Percentiles rank a stretch among this genome's conserved stretches.
Evolutionary conservation across 75 land plant species (phyloP).

Genomic region (Pinus albicaulis): DNA sequence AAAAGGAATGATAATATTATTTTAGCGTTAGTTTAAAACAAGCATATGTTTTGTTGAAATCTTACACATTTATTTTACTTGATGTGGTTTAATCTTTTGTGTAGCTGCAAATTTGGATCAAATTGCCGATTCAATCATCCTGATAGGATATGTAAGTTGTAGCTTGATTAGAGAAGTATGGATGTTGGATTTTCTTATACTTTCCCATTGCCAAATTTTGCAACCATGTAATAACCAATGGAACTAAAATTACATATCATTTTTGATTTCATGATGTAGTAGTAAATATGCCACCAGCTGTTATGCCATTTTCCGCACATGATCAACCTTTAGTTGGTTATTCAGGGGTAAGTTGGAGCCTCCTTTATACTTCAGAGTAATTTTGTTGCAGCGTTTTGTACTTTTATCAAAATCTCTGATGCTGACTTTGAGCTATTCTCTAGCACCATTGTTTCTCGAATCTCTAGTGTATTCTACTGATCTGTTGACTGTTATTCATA

Average conservation of each 20-base stretch:
- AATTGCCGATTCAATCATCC: slow-evolving; percentile 93
- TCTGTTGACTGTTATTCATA: background rate
- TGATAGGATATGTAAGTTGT: slow-evolving; percentile 45
- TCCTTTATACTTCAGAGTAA: background rate
- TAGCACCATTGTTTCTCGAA: background rate
- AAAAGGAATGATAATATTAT: background rate
- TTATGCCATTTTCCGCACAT: background rate
- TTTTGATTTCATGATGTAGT: background rate
- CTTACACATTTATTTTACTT: background rate
- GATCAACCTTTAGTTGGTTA: slow-evolving; percentile 6
- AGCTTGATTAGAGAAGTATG: background rate
- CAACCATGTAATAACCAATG: background rate
- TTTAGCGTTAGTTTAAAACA: background rate
- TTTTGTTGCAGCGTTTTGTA: background rate
- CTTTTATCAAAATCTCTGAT: background rate
- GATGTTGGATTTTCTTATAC: background rate
- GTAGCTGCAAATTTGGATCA: slow-evolving; percentile 88
- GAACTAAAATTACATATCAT: background rate
- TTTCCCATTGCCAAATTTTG: background rate
- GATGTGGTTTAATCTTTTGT: background rate
- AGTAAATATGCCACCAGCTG: background rate
- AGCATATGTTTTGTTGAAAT: background rate
- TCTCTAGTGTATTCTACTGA: slow-evolving; percentile 1
- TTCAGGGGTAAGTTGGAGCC: slow-evolving; percentile 4
- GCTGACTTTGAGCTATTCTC: background rate